These are phyloP conservation scores for Cercospora brassicicola DNA, from an alignment of 2,329 filamentous ascomycete genomes.

Conservation along the genomic window DNA sequence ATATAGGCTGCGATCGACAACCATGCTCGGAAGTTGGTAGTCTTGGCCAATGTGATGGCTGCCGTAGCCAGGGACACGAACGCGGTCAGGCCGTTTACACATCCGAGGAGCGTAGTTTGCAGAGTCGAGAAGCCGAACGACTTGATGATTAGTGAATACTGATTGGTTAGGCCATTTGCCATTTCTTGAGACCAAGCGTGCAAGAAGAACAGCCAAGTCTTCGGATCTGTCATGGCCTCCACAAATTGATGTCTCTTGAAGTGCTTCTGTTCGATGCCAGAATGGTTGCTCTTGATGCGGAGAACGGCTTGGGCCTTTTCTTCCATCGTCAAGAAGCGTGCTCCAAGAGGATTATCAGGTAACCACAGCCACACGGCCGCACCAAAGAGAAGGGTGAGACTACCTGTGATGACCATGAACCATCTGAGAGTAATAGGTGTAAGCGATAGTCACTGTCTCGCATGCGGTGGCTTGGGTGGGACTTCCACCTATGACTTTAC, in stretches of 20 bases:
- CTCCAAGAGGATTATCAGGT: constrained; percentile 39
- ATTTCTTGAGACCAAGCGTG: constrained; percentile 44
- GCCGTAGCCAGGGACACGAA: constrained; percentile 32
- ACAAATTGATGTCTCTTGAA: constrained; percentile 41
- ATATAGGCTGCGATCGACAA: constrained; percentile 40
- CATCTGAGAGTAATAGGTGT: background rate
- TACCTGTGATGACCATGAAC: constrained; percentile 19
- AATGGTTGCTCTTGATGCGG: constrained; percentile 41
- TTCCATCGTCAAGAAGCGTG: constrained; percentile 37
- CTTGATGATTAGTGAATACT: constrained; percentile 49
- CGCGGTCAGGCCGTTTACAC: constrained; percentile 20
- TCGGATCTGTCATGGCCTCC: constrained; percentile 39
- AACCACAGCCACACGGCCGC: constrained; percentile 37
- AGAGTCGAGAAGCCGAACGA: constrained; percentile 47
- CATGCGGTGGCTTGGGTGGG: too few species aligned
- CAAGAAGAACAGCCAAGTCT: constrained; percentile 42
- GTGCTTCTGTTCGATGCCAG: constrained; percentile 42
- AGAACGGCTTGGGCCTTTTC: constrained; percentile 41
- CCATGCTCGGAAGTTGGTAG: constrained; percentile 35
- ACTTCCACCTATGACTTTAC: too few species aligned
- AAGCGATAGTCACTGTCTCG: too few species aligned
- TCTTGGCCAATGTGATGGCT: constrained; percentile 36
- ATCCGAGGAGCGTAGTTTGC: constrained; percentile 40
- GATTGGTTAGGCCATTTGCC: constrained; percentile 44
- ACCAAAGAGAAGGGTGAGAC: constrained; percentile 22